phyloP scores from a whole-genome alignment of 2,329 filamentous ascomycete species.

The Diaporthe ilicicola region DNA sequence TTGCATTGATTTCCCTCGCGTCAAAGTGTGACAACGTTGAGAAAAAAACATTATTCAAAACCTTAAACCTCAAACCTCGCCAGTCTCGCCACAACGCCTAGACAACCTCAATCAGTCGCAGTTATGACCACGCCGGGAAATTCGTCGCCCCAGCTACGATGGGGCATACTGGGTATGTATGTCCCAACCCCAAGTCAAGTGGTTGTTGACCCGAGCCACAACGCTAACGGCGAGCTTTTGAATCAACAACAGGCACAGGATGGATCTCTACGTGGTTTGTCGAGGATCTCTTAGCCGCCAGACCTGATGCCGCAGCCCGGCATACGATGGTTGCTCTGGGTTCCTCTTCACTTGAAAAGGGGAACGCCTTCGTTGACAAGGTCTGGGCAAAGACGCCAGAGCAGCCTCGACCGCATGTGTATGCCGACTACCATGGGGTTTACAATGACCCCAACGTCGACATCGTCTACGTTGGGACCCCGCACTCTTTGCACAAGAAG shows the following conservation, averaged over 20 bases:
- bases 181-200: background rate
- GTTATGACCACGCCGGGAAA: background rate
- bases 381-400: background rate
- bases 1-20: background rate
- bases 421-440: slow-evolving; percentile 43
- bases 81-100: background rate
- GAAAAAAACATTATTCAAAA: background rate
- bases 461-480: slow-evolving; percentile 47
- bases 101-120: background rate
- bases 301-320: slow-evolving; percentile 19
- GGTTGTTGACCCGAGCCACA: background rate
- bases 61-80: background rate
- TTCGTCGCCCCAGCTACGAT: background rate
- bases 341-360: slow-evolving; percentile 23
- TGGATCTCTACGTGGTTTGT: slow-evolving; percentile 27
- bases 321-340: slow-evolving; percentile 23
- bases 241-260: slow-evolving; percentile 17
- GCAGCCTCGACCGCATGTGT: slow-evolving; percentile 29
- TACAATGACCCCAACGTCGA: slow-evolving; percentile 44
- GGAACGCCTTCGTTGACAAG: slow-evolving; percentile 20
- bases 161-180: background rate
- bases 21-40: no score
- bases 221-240: background rate
- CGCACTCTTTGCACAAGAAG: slow-evolving; percentile 46
- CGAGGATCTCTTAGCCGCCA: background rate